Percentiles rank a stretch among this genome's conserved stretches.
Conservation (phyloP, 2,329 filamentous ascomycete species). For the Exophiala sideris region DNA sequence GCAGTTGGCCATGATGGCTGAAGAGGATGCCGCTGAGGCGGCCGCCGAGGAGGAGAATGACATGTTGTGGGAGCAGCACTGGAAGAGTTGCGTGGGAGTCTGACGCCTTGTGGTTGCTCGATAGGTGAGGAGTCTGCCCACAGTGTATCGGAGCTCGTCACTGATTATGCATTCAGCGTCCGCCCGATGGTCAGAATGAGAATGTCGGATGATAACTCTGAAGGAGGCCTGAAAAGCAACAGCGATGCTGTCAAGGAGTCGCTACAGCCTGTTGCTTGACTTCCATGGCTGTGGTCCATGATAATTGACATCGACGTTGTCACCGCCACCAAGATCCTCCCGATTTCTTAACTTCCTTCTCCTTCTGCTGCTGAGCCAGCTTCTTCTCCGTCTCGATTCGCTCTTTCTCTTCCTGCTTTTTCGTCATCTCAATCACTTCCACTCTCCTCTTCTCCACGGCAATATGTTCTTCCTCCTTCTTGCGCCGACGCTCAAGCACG, state of each 20-base stretch:
- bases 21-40: not conserved
- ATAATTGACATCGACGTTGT: not conserved
- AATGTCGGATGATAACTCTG: no score
- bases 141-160: not conserved
- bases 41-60: not conserved
- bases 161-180: not conserved
- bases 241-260: no score
- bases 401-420: slow-evolving; percentile 26
- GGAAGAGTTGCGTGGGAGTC: not conserved
- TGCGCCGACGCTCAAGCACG: slow-evolving; percentile 65
- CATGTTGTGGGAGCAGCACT: not conserved
- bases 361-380: slow-evolving; percentile 9
- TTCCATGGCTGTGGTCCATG: not conserved
- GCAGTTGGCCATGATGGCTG: not conserved
- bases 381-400: slow-evolving; percentile 17
- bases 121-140: not conserved
- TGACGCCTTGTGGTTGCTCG: not conserved
- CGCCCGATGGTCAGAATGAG: no score
- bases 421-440: slow-evolving; percentile 37
- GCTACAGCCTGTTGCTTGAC: not conserved
- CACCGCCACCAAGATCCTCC: slow-evolving; percentile 17
- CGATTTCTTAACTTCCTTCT: slow-evolving; percentile 10
- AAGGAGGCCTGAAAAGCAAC: no score
- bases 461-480: slow-evolving; percentile 58
- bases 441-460: slow-evolving; percentile 39